Conservation (phyloP, 495 filamentous ascomycete genomes). For the Pseudoneurospora amorphoporcata region DNA sequence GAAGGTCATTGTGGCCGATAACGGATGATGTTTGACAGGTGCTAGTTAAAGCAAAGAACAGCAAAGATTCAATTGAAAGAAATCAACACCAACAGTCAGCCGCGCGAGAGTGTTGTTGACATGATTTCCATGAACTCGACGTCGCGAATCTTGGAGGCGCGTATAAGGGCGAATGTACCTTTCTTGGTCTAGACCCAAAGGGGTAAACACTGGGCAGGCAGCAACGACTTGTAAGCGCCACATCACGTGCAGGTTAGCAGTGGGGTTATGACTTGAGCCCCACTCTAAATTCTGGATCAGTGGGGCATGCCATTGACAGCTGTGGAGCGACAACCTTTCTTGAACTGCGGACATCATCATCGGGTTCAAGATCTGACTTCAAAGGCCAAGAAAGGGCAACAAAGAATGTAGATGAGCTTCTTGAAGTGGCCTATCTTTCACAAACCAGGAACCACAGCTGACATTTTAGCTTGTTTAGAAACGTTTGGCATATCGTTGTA, state of each 20-base stretch:
- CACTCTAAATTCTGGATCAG: not conserved
- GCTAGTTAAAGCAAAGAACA: not conserved
- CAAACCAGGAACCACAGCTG: not conserved
- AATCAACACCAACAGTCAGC: not conserved
- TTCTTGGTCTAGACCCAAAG: not conserved
- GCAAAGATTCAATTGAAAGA: not conserved
- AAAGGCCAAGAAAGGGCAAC: not conserved
- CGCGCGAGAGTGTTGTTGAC: not conserved
- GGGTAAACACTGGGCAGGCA: not conserved
- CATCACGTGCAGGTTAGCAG: not conserved
- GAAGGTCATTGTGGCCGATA: constrained; percentile 20
- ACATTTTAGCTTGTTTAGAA: not conserved
- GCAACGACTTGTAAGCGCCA: not conserved
- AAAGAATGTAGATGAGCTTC: not conserved
- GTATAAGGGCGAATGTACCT: not conserved
- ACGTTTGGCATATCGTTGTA: not conserved
- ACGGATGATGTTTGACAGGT: not conserved
- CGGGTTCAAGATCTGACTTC: not conserved
- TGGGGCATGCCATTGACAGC: not conserved
- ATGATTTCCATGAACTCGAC: not conserved
- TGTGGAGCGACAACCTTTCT: not conserved
- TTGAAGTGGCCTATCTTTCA: not conserved
- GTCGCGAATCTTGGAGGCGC: not conserved
- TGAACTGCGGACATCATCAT: not conserved
- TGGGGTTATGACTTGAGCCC: not conserved